Conservation (phyloP, 1,284 basidiomycete species). For the Melampsora larici-populina region DNA sequence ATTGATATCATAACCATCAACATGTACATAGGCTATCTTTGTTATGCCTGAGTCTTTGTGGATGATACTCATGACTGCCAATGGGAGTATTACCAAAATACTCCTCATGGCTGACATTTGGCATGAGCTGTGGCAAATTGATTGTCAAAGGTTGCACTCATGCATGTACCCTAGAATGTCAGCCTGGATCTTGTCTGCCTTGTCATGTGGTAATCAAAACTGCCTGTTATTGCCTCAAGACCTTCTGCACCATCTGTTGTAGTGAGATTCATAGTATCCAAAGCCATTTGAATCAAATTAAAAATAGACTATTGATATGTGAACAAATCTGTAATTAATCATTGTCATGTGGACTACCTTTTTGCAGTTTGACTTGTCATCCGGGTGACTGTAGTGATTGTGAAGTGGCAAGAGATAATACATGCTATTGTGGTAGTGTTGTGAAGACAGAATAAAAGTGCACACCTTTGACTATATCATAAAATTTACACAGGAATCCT, state of each 20-base stretch:
- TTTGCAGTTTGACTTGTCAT: constrained; percentile 30
- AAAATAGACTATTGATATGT: constrained; percentile 19
- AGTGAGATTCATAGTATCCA: constrained; percentile 30
- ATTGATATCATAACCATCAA: too few species aligned
- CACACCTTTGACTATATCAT: neutral
- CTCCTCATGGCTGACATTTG: too few species aligned
- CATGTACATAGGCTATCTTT: too few species aligned
- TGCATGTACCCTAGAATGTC: constrained; percentile 24
- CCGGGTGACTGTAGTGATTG: constrained; percentile 27
- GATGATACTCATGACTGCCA: too few species aligned
- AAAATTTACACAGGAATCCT: neutral
- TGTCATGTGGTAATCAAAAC: constrained; percentile 32
- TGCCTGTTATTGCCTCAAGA: constrained; percentile 24
- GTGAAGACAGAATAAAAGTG: constrained; percentile 21
- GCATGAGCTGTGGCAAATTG: constrained; percentile 23
- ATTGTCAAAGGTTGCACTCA: constrained; percentile 28
- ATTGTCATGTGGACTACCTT: constrained; percentile 21
- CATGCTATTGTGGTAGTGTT: constrained; percentile 24
- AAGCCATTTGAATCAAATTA: neutral
- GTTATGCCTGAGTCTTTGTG: too few species aligned
- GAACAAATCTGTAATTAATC: constrained; percentile 16
- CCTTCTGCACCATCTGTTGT: constrained; percentile 19
- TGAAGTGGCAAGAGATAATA: constrained; percentile 12
- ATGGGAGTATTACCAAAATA: too few species aligned
- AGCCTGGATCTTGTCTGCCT: constrained; percentile 36